Percentiles rank a stretch among this genome's conserved stretches.
Conservation (phyloP, 1,284 basidiomycete species). For the Microbotryum scabiosae region DNA sequence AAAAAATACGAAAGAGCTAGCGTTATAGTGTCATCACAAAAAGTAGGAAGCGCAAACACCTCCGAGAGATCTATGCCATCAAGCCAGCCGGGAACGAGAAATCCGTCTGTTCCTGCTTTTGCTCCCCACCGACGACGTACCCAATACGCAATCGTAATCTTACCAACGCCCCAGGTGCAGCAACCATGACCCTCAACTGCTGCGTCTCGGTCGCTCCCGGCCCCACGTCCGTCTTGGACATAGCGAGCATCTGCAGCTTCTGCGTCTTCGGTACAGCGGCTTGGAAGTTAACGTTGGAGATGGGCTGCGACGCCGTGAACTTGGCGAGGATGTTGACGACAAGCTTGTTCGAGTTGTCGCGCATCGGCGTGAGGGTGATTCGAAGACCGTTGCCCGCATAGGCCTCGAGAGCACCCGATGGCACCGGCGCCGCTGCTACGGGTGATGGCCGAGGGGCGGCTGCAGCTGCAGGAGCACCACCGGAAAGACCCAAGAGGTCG, state of each 20-base stretch:
- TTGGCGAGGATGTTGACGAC: constrained; percentile 81
- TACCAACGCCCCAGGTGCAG: constrained; percentile 70
- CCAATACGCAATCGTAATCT: constrained; percentile 78
- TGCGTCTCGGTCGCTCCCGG: constrained; percentile 83
- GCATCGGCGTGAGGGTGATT: constrained; percentile 81
- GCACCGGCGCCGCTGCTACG: constrained; percentile 35
- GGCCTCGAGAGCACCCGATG: constrained; percentile 58
- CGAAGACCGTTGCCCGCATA: constrained; percentile 86
- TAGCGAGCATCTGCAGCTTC: constrained; percentile 95
- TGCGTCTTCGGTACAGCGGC: constrained; percentile 98
- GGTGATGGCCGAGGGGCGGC: constrained; percentile 30
- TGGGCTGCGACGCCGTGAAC: constrained; percentile 58
- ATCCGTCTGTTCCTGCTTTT: constrained; percentile 85
- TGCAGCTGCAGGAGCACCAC: constrained; percentile 36
- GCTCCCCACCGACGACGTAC: constrained; percentile 59
- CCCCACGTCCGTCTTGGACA: constrained; percentile 72
- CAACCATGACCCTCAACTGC: constrained; percentile 76
- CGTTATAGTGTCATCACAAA: no score
- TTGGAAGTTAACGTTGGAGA: constrained; percentile 75
- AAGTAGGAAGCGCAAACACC: no score
- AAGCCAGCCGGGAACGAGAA: constrained; percentile 74
- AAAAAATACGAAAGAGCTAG: no score
- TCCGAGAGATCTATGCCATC: constrained; percentile 9
- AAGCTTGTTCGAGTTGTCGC: constrained; percentile 66
- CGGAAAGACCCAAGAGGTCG: constrained; percentile 37